Evolutionary conservation across 768 basidiomycete genomes (phyloP).

Genomic region (Mycena olivaceomarginata): DNA sequence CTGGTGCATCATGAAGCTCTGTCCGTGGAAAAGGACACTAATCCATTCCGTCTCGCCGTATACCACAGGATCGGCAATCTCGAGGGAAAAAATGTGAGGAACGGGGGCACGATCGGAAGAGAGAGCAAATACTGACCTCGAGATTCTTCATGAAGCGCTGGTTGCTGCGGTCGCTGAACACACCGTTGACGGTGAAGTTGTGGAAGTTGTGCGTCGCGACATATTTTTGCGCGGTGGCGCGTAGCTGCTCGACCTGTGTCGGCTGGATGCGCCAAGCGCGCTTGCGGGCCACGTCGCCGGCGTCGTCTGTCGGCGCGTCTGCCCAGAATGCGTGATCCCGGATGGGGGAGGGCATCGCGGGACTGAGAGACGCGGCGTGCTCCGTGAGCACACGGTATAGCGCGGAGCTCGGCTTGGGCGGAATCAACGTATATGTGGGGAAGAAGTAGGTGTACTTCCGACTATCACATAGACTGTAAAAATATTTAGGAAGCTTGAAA

Average conservation of each 20-base stretch:
- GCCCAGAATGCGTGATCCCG: conserved; percentile 80
- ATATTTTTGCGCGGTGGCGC: conserved; percentile 76
- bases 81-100: background rate
- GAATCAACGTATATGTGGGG: conserved; percentile 93
- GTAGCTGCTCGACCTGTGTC: conserved; percentile 74
- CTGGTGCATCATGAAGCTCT: conserved; percentile 99
- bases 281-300: conserved; percentile 80
- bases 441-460: conserved; percentile 99
- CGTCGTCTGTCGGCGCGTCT: conserved; percentile 63
- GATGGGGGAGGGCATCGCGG: conserved; percentile 41
- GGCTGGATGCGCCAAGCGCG: conserved; percentile 80
- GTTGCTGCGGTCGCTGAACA: conserved; percentile 88
- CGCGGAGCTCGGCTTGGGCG: conserved; percentile 87
- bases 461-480: conserved; percentile 90
- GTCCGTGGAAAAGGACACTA: conserved; percentile 94
- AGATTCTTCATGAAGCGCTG: conserved; percentile 93
- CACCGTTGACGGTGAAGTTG: conserved; percentile 95
- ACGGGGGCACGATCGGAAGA: background rate
- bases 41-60: conserved; percentile 97
- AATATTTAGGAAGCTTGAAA: conserved; percentile 17
- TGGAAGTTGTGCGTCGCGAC: conserved; percentile 98
- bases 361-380: conserved; percentile 52
- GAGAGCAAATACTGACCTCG: conserved; percentile 68
- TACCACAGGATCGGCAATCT: conserved; percentile 92
- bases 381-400: conserved; percentile 68